These are phyloP conservation scores for Scutellaria baicalensis DNA, from an alignment of 257 asterid genomes.

Conservation along the genomic window DNA sequence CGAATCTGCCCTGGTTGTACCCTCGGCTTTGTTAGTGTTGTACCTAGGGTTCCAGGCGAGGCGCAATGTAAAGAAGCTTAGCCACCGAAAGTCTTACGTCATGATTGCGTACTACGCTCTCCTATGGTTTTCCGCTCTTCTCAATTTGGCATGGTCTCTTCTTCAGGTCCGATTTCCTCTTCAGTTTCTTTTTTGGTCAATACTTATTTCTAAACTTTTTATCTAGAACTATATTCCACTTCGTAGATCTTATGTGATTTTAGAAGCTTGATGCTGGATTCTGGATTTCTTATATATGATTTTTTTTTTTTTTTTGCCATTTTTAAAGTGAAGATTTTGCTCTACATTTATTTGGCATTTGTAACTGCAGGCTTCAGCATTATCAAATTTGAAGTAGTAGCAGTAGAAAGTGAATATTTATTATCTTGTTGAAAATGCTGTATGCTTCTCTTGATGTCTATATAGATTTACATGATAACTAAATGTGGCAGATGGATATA, in stretches of 20 bases:
- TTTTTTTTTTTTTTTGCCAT: not conserved
- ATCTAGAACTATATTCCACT: constrained; percentile 1
- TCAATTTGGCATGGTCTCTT: constrained; percentile 72
- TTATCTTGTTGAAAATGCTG: not conserved
- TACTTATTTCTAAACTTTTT: not conserved
- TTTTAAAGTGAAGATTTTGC: not conserved
- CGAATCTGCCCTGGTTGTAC: constrained; percentile 60
- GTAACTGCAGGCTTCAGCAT: not conserved
- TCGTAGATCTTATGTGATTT: not conserved
- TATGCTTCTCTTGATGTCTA: not conserved
- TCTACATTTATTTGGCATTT: not conserved
- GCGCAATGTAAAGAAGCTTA: constrained; percentile 69
- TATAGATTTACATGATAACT: not conserved
- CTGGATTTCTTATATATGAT: not conserved
- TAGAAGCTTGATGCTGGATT: not conserved
- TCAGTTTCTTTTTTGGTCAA: not conserved
- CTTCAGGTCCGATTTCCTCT: constrained; percentile 54
- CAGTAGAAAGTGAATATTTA: not conserved
- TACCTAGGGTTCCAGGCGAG: constrained; percentile 75
- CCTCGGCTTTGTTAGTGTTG: constrained; percentile 63
- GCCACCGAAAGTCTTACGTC: constrained; percentile 62
- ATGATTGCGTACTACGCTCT: constrained; percentile 81
- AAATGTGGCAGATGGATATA: not conserved
- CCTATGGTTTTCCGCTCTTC: constrained; percentile 69
- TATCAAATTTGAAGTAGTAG: not conserved